Percentiles rank a stretch among this genome's conserved stretches.
Evolutionary conservation across 2,329 filamentous ascomycete species (phyloP).

Genomic region (Lachnellula cervina): DNA sequence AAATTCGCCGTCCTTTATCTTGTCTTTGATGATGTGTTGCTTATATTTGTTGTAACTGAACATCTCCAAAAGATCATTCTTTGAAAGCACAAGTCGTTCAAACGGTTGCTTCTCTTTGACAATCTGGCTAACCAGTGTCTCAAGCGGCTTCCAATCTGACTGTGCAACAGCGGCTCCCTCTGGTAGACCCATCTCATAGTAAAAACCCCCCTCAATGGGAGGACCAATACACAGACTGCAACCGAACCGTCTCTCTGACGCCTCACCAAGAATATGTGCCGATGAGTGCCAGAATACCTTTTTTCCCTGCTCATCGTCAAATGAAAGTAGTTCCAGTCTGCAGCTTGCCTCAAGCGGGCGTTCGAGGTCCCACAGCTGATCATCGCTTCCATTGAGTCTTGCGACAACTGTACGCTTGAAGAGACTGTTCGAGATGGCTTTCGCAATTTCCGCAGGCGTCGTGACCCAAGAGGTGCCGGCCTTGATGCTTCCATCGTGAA

Average conservation of each 20-base stretch:
- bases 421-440: conserved; percentile 76
- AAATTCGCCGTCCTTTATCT: conserved; percentile 80
- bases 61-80: conserved; percentile 90
- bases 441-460: conserved; percentile 73
- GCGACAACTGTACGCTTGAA: conserved; percentile 85
- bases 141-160: conserved; percentile 78
- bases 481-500: conserved; percentile 66
- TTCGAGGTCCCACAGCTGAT: conserved; percentile 86
- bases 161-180: conserved; percentile 66
- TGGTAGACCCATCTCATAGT: conserved; percentile 90
- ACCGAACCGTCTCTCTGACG: conserved; percentile 82
- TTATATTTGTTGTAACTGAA: conserved; percentile 99
- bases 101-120: conserved; percentile 97
- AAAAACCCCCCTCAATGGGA: conserved; percentile 86
- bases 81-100: conserved; percentile 81
- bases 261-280: conserved; percentile 93
- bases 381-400: conserved; percentile 66
- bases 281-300: conserved; percentile 98
- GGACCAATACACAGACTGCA: conserved; percentile 93
- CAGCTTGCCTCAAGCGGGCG: conserved; percentile 84
- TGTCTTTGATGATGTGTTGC: conserved; percentile 92
- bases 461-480: conserved; percentile 86
- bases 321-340: conserved; percentile 78
- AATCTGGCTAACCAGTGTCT: conserved; percentile 73
- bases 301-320: conserved; percentile 68